Conservation (phyloP, 305 asterid genomes). For the Salvia sclarea region DNA sequence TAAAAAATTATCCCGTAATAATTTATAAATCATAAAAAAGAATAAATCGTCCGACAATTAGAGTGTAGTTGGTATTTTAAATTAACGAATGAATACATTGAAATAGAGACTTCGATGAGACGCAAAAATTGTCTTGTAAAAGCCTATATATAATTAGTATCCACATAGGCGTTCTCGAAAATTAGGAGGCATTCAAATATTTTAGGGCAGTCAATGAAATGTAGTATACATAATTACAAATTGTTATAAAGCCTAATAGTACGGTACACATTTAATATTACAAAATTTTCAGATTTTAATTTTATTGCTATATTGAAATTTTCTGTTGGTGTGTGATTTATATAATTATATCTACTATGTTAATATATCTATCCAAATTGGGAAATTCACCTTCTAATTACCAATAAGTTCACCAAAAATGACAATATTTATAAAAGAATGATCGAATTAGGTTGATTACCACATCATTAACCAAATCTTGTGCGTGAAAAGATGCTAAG, state of each 20-base stretch:
- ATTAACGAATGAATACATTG: not conserved
- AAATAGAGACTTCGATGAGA: not conserved
- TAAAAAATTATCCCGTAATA: not conserved
- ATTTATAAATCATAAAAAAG: not conserved
- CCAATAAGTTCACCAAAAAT: not conserved
- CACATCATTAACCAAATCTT: slow-evolving; percentile 4
- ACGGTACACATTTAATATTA: not conserved
- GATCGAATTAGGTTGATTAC: not conserved
- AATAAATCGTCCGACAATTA: not conserved
- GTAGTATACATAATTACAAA: not conserved
- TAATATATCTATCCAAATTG: too few species aligned
- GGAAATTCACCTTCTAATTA: too few species aligned
- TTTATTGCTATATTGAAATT: not conserved
- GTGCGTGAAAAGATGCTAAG: not conserved
- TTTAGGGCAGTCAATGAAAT: not conserved
- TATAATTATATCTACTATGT: too few species aligned
- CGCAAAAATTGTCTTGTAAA: not conserved
- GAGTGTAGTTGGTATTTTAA: not conserved
- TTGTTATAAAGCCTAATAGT: not conserved
- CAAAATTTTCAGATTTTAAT: not conserved
- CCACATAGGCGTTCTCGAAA: not conserved
- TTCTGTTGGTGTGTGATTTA: not conserved
- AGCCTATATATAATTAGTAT: not conserved
- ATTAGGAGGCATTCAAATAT: not conserved
- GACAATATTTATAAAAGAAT: not conserved